Evolutionary conservation across 495 filamentous ascomycete species (phyloP), one percentile per base, ranked within the genome.

Genomic region (Letharia lupina): DNA sequence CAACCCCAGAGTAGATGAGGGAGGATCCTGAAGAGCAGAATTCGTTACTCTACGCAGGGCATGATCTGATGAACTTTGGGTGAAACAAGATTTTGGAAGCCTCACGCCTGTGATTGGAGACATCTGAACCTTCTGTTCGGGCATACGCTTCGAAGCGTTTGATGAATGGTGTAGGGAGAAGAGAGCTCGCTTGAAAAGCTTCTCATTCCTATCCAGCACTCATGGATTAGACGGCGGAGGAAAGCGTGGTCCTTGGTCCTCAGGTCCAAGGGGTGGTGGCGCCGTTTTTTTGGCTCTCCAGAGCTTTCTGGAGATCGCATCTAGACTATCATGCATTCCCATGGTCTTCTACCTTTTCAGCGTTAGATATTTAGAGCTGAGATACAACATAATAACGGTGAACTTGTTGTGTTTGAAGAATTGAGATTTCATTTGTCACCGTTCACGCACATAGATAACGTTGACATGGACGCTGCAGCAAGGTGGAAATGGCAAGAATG

Each of bases 1-100:
- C 42, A 9, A 61, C 79, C 3, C 81, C 81, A 41, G 54, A 57
- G 33, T 57, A 57, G 16, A 57, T 57, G 54, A 37, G 54, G 15
- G 31, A 35, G 5, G 12, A 15, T 20, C 28, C 13, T 37, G 20
- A 0, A 20, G 23, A 28, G 23, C 23, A 57, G 20, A n/a, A 37
- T 33, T 9, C 33, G 16, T 10, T 57, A 20, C 31, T 5, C 54
- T 37, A 57, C 20, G 54, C 54, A 57, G 54, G 16, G 8, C 12
- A 16, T 35, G 31, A 37, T 57, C 54, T 57, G 54, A 37, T 37
- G 54, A 33, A 2, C 54, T 35, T 28, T 35, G 31, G 31, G 35
- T 3, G 23, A 35, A 33, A 15, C 16, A 2, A 33, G 52, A 4
- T 35, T 35, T 35, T 33, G 48, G 48, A 28, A 52, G 45, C 45